These are phyloP conservation scores for Vanrija humicola DNA, from an alignment of 1,284 basidiomycete species.

Conservation along the genomic window DNA sequence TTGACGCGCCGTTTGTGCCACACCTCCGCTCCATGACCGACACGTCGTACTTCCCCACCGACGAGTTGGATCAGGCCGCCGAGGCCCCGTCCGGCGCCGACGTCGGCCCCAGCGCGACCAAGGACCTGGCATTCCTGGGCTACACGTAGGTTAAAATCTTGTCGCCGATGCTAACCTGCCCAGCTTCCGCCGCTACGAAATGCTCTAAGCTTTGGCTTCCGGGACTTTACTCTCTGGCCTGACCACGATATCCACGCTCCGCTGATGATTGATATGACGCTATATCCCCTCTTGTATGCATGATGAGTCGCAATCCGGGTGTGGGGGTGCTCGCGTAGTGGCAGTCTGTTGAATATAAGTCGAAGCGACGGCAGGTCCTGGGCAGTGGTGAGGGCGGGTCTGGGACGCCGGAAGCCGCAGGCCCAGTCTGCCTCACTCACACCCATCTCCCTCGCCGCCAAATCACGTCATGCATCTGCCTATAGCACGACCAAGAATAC, in stretches of 20 bases:
- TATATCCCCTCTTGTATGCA: conserved; percentile 15
- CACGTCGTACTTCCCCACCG: conserved; percentile 87
- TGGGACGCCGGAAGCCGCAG: no score
- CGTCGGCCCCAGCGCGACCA: conserved; percentile 65
- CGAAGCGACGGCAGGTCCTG: no score
- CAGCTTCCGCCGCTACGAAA: conserved; percentile 48
- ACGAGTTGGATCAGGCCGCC: conserved; percentile 80
- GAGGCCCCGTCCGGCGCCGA: conserved; percentile 58
- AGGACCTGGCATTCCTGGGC: conserved; percentile 90
- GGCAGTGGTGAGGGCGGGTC: no score
- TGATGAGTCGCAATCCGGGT: conserved; percentile 1
- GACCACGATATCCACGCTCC: not conserved
- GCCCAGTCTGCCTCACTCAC: no score
- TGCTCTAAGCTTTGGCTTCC: conserved; percentile 26
- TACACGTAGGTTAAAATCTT: conserved; percentile 50
- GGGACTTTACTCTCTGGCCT: not conserved
- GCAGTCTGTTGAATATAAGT: no score
- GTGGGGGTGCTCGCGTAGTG: no score
- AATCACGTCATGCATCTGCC: no score
- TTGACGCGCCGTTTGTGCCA: conserved; percentile 94
- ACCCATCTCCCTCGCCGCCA: no score
- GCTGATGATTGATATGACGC: conserved; percentile 6
- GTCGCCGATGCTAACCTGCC: not conserved
- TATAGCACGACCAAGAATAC: no score
- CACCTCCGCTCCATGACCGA: conserved; percentile 88